A percentile compares a stretch with the other conserved stretches of the same genome.
Evolutionary conservation across 148 eudicot genomes (phyloP).

Genomic region (Fagopyrum homotropicum): DNA sequence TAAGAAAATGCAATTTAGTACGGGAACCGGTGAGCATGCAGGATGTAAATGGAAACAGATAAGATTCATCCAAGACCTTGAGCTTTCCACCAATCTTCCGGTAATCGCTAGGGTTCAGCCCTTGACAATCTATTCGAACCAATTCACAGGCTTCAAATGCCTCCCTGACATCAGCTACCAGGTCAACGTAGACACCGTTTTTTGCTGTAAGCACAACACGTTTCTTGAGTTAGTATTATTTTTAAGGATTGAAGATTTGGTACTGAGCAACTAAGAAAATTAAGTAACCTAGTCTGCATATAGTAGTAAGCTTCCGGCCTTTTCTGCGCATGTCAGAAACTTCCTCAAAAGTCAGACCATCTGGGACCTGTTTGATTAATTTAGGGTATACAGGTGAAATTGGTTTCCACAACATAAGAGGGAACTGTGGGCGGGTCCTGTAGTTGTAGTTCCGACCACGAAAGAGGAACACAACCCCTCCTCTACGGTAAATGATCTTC

Average conservation of each 20-base stretch:
- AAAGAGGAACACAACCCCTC: slow-evolving; percentile 77
- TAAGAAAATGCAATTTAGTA: slow-evolving; percentile 9
- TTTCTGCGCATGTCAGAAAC: slow-evolving; percentile 69
- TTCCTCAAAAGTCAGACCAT: slow-evolving; percentile 78
- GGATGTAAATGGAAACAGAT: neutral
- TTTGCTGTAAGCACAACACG: slow-evolving; percentile 40
- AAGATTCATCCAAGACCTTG: slow-evolving; percentile 41
- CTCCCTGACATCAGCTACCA: slow-evolving; percentile 61
- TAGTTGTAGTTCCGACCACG: slow-evolving; percentile 93
- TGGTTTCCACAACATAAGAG: slow-evolving; percentile 97
- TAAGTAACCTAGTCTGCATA: slow-evolving; percentile 82
- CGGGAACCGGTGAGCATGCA: neutral
- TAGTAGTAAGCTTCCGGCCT: slow-evolving; percentile 70
- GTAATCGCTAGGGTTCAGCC: slow-evolving; percentile 77
- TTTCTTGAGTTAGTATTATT: neutral
- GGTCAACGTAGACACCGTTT: slow-evolving; percentile 69
- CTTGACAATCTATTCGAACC: slow-evolving; percentile 79
- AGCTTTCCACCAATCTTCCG: slow-evolving; percentile 90
- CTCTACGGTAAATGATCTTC: slow-evolving; percentile 62
- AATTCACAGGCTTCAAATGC: slow-evolving; percentile 96
- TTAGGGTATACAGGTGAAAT: slow-evolving; percentile 80
- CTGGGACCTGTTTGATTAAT: slow-evolving; percentile 69
- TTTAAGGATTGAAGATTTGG: neutral
- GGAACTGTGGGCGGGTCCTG: slow-evolving; percentile 71
- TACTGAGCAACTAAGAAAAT: neutral